Evolutionary conservation across 139 green algal species (phyloP).

Genomic region (Penium margaritaceum): DNA sequence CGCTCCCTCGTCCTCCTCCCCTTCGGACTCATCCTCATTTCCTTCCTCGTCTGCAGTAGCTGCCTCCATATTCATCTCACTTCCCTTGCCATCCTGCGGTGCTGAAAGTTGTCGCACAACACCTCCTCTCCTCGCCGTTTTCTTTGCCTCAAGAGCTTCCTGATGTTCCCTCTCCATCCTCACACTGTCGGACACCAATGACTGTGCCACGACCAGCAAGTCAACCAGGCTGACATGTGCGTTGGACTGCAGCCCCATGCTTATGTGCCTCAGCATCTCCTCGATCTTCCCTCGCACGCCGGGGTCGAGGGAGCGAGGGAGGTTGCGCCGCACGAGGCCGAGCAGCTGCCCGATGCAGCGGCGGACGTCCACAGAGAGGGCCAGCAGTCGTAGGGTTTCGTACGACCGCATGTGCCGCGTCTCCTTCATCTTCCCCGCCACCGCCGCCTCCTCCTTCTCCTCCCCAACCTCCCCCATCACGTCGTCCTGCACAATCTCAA

Average conservation of each 20-base stretch:
- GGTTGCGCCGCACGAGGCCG: constrained; percentile 4
- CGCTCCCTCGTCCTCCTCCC: too few species aligned
- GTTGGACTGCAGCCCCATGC: constrained; percentile 63
- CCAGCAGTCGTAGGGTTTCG: constrained; percentile 27
- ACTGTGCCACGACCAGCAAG: constrained; percentile 59
- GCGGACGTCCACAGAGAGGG: not conserved
- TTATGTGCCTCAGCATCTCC: constrained; percentile 64
- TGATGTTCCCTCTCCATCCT: not conserved
- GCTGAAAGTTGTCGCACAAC: not conserved
- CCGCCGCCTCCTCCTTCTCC: constrained; percentile 26
- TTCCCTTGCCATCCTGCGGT: not conserved
- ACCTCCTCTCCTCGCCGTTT: not conserved
- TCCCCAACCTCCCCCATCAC: constrained; percentile 27
- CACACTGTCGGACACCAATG: constrained; percentile 46
- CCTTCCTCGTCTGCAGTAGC: not conserved
- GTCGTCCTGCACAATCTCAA: constrained; percentile 1
- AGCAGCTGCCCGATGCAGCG: not conserved
- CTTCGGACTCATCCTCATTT: too few species aligned
- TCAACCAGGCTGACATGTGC: constrained; percentile 52
- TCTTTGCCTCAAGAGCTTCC: not conserved
- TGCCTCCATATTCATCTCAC: constrained; percentile 16
- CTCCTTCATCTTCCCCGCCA: constrained; percentile 27
- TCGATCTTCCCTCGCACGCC: constrained; percentile 59
- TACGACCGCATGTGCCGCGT: constrained; percentile 23
- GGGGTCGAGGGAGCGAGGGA: constrained; percentile 41